Conservation (phyloP, 2,329 filamentous ascomycete genomes). For the Hypoxylon sp. region DNA sequence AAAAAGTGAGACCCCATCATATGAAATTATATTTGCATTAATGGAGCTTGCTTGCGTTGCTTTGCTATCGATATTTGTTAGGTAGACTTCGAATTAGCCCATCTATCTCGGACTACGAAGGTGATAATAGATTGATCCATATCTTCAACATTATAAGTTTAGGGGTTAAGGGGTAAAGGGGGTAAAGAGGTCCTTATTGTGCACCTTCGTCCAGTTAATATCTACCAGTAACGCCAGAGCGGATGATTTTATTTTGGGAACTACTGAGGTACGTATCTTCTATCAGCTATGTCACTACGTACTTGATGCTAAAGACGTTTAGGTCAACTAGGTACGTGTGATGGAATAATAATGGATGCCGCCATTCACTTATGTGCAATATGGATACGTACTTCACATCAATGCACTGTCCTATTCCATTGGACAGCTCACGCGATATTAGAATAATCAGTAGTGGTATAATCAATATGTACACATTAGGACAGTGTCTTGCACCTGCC, state of each 20-base stretch:
- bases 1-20: slow-evolving; percentile 50
- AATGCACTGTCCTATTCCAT: background rate
- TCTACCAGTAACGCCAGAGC: background rate
- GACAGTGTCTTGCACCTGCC: background rate
- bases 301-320: background rate
- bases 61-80: slow-evolving; percentile 30
- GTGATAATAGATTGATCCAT: slow-evolving; percentile 14
- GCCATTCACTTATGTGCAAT: background rate
- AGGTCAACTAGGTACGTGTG: background rate
- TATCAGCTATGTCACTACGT: background rate
- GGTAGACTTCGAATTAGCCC: slow-evolving; percentile 5
- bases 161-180: slow-evolving; percentile 18
- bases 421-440: background rate
- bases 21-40: slow-evolving; percentile 5
- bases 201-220: background rate
- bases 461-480: background rate
- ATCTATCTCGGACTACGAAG: slow-evolving; percentile 8
- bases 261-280: background rate
- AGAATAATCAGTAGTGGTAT: background rate
- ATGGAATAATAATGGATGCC: background rate
- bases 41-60: slow-evolving; percentile 5
- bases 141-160: slow-evolving; percentile 10
- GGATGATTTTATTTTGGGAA: background rate
- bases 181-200: slow-evolving; percentile 2
- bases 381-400: background rate